Conservation (phyloP, 768 basidiomycete species). For the Terana coerulea region DNA sequence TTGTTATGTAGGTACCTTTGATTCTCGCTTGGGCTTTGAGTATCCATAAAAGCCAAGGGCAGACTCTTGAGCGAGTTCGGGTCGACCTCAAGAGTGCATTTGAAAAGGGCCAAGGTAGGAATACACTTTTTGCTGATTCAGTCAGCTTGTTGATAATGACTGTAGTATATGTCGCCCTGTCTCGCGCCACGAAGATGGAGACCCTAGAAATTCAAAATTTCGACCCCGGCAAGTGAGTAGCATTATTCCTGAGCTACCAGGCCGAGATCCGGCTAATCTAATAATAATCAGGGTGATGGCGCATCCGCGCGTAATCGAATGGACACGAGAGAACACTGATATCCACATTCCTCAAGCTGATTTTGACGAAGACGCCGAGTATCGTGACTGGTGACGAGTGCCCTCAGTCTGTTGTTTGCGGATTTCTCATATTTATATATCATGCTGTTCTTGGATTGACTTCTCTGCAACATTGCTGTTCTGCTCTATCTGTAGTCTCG, state of each 20-base stretch:
- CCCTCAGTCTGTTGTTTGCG: no score
- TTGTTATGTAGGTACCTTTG: conserved; percentile 41
- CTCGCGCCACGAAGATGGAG: conserved; percentile 64
- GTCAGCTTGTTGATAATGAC: no score
- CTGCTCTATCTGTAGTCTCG: no score
- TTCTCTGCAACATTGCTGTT: no score
- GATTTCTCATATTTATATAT: no score
- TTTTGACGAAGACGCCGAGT: conserved; percentile 7
- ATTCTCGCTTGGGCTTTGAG: conserved; percentile 81
- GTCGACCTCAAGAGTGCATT: conserved; percentile 74
- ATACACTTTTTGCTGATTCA: background rate
- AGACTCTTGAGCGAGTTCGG: conserved; percentile 78
- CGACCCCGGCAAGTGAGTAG: conserved; percentile 49
- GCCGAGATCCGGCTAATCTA: background rate
- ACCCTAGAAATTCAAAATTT: conserved; percentile 65
- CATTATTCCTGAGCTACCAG: background rate
- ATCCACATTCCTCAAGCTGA: background rate
- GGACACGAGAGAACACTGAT: conserved; percentile 34
- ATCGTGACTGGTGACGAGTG: no score
- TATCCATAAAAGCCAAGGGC: conserved; percentile 88
- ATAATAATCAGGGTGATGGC: conserved; percentile 48
- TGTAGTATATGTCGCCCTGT: conserved; percentile 68
- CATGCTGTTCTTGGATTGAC: no score
- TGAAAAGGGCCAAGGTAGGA: conserved; percentile 71
- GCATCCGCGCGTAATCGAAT: conserved; percentile 58